Conservation (phyloP, 805 yeast species). For the Spathaspora hagerdaliae region DNA sequence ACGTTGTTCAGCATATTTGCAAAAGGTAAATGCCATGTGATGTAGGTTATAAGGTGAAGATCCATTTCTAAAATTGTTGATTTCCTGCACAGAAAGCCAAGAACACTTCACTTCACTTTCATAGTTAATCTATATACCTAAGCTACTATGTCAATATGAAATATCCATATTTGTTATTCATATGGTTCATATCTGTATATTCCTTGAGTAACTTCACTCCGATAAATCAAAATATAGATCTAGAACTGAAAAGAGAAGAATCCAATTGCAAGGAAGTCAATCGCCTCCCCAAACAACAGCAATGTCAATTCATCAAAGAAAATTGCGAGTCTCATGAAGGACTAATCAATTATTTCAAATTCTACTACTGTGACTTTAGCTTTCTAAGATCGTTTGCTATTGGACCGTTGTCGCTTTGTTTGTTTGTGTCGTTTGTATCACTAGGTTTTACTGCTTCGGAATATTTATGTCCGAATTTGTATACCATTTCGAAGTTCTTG, state of each 20-base stretch:
- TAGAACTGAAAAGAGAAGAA: no score
- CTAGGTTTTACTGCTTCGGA: constrained; percentile 82
- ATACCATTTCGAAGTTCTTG: constrained; percentile 57
- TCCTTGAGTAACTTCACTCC: no score
- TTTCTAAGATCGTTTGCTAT: constrained; percentile 9
- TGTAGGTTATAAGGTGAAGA: no score
- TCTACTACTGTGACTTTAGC: constrained; percentile 26
- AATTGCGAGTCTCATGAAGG: constrained; percentile 35
- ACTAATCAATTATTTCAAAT: constrained; percentile 30
- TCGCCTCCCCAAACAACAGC: constrained; percentile 14
- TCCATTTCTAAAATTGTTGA: no score
- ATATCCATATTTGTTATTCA: not conserved
- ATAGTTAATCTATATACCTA: no score
- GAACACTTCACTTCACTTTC: no score
- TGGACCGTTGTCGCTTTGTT: constrained; percentile 14
- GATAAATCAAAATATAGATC: no score
- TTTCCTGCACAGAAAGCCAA: no score
- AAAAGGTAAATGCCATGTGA: no score
- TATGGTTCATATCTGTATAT: not conserved
- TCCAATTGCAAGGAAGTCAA: not conserved
- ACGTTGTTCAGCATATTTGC: no score
- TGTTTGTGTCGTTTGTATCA: constrained; percentile 48
- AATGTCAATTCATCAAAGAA: constrained; percentile 34
- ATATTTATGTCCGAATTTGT: constrained; percentile 74
- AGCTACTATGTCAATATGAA: not conserved